Conservation (phyloP, 495 filamentous ascomycete species). For the Trichoderma reesei region DNA sequence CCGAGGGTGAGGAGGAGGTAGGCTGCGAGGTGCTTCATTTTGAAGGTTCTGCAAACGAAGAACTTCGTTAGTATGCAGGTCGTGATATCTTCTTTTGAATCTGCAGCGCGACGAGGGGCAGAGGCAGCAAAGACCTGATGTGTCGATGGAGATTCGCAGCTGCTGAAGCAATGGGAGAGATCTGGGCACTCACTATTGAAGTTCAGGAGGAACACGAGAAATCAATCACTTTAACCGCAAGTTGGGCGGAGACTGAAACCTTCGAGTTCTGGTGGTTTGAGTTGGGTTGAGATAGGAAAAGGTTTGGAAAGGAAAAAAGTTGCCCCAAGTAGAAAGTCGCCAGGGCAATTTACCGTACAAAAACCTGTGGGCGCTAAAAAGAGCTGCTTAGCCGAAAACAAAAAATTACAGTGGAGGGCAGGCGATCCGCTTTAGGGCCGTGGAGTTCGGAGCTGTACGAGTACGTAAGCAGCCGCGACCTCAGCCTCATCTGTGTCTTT, state of each 20-base stretch:
- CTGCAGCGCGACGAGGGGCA: not conserved
- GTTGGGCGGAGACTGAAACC: constrained; percentile 46
- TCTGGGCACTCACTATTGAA: constrained; percentile 22
- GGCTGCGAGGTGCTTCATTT: constrained; percentile 99
- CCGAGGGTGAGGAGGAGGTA: constrained; percentile 94
- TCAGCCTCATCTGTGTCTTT: too few relatives aligned
- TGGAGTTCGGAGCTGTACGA: not conserved
- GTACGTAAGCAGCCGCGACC: too few relatives aligned
- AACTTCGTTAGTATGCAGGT: not conserved
- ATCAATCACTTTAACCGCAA: constrained; percentile 50
- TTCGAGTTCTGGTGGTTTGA: constrained; percentile 34
- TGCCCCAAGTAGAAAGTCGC: not conserved
- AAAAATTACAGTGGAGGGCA: too few relatives aligned
- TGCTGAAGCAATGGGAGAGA: constrained; percentile 12
- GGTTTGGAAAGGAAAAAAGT: constrained; percentile 1
- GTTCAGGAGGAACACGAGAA: constrained; percentile 40
- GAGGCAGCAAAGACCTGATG: too few relatives aligned
- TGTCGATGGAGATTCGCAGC: not conserved
- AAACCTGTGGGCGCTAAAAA: constrained; percentile 11
- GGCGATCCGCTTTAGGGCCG: constrained; percentile 10
- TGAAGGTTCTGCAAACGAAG: constrained; percentile 31
- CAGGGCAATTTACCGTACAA: constrained; percentile 3
- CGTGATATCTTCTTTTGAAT: not conserved
- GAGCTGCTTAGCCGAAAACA: not conserved
- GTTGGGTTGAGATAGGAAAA: not conserved